Base-by-base conservation (phyloP, 2,329 filamentous ascomycete genomes). In the Colletotrichum falcatum region DNA sequence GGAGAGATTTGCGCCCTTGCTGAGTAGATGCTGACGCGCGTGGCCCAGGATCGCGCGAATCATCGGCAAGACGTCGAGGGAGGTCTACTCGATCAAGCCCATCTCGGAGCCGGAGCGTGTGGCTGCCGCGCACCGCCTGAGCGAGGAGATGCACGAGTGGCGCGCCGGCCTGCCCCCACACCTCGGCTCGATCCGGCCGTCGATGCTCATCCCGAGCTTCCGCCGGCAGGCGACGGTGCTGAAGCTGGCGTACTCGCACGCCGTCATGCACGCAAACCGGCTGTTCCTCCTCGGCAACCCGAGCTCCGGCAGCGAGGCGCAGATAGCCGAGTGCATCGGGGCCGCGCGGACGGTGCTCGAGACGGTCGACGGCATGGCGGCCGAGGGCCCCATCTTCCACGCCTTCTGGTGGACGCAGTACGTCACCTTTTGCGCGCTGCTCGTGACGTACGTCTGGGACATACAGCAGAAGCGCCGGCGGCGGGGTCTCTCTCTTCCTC, bases 351-450 rank as follows among this genome's bases (percentile, higher is more conserved):
- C 78, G 0, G 83, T 84, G 1, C 78, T 87, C 0, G 79, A 84
- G 30, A 81, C 81, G 1, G 82, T 85, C 9, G 80, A 84, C 61
- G 78, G 79, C 14, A 78, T 84, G 37, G 81, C 81, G 28, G 74
- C 77, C 1, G 79, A 81, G 7, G 80, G 72, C 0, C 70, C 72
- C 26, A 68, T 72, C 30, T 73, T 73, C 60, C 81, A 85, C 61
- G 82, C 83, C 0, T 83, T 86, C 48, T 87, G 86, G 83, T 87
- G 84, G 75, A 87, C 84, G 30, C 83, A 86, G 46, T 87, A 87
- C 71, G 84, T 87, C 5, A 83, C 84, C 0, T 88, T 88, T 66
- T 88, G 85, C 72, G 85, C 86, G 0, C 79, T 89, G 0, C 84
- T 85, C 0, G 84, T 88, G 5, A 77, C 87, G 0, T 88, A 88